Base-by-base conservation (phyloP, 306 rosid genomes). In the Mimosa bimucronata region DNA sequence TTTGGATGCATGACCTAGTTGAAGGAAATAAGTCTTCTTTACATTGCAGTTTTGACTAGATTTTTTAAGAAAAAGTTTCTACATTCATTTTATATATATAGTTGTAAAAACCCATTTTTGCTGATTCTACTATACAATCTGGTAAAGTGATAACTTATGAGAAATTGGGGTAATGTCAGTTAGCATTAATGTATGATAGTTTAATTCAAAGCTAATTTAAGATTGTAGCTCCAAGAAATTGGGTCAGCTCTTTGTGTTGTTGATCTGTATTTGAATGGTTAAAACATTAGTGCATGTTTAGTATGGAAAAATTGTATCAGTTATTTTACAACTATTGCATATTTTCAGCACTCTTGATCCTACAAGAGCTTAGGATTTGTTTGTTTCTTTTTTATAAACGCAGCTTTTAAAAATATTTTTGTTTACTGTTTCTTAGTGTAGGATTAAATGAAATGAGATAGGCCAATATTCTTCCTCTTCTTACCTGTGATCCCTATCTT, bases 401-500 rank as follows among this genome's bases (percentile, higher is more conserved):
- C 55, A 16, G 66, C 37, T 11, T 26, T n/a, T 26, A 25, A 26
- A 26, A 11, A 60, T 18, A 26, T 26, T 11, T 29, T 40, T 40
- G 44, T n/a, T 66, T 6, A 6, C 16, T 9, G 9, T 38, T 66
- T 8, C 9, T 5, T 18, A 66, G 34, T 66, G 45, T 38, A 3
- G 34, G 44, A 37, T n/a, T 41, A 38, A 38, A 38, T 29, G 1
- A 41, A 34, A 66, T 18, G 30, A 8, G 61, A 53, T 19, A 8
- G 12, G 19, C 31, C 0, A 76, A 41, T 74, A 4, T 67, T 64
- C 29, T 40, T 61, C 40, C 50, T 10, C n/a, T 8, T 46, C 14
- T 31, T 66, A 31, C 61, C 28, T 77, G 34, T 34, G 3, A 66
- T 76, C 38, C 30, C 7, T 66, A 38, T 66, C 52, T 83, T 74